Conservation (phyloP, 805 yeast genomes). For the Metschnikowia gelsemii region DNA sequence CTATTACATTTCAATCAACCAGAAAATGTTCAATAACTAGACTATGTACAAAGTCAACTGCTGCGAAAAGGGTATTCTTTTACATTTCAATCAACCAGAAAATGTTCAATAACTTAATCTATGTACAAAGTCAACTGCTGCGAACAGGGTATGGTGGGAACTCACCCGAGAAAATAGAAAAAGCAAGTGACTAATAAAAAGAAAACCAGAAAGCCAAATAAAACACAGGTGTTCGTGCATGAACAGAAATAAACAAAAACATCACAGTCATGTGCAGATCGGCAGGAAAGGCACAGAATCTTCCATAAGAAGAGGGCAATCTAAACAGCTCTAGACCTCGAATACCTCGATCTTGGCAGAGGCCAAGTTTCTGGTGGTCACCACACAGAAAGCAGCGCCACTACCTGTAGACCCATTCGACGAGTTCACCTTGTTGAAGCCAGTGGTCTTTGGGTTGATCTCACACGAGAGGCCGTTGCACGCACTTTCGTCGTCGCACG, state of each 20-base stretch:
- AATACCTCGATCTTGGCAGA: slow-evolving; percentile 76
- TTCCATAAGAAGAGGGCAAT: too few relatives aligned
- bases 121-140: too few relatives aligned
- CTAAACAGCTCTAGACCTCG: slow-evolving; percentile 11
- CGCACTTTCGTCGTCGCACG: slow-evolving; percentile 58
- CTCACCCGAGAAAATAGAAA: too few relatives aligned
- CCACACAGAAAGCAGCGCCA: slow-evolving; percentile 80
- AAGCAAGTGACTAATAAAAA: neutral
- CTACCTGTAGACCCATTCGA: slow-evolving; percentile 41
- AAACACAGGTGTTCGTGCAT: too few relatives aligned
- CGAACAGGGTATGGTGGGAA: too few relatives aligned
- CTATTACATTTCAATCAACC: too few relatives aligned
- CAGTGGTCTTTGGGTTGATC: slow-evolving; percentile 67
- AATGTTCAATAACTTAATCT: too few relatives aligned
- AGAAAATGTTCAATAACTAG: too few relatives aligned
- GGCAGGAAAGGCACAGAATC: neutral
- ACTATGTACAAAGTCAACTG: too few relatives aligned
- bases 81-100: too few relatives aligned
- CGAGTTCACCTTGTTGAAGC: slow-evolving; percentile 55
- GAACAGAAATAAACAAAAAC: too few relatives aligned
- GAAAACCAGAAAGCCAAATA: neutral
- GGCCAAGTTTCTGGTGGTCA: slow-evolving; percentile 65
- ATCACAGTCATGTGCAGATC: neutral
- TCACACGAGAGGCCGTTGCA: slow-evolving; percentile 82
- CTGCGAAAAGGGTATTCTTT: too few relatives aligned